Base-by-base conservation (phyloP, 73 alveolate genomes). In the Paraurostyla sp. region DNA sequence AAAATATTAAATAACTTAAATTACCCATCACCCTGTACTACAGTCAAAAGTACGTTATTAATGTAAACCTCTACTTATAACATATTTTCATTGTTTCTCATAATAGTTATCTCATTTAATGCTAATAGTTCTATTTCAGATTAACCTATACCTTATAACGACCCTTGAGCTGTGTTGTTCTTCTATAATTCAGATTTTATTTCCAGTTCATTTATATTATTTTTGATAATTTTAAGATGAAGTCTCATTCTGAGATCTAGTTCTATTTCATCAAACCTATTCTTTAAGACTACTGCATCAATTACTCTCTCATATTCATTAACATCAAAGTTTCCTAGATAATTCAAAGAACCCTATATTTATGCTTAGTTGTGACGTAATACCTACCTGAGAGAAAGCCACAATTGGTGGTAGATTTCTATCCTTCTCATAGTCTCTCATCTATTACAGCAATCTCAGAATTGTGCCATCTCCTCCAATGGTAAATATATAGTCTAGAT, bases 1-100 rank as follows among this genome's bases (percentile, higher is more conserved):
- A 4, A 3, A 11, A 40, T 3, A 41, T 69, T n/a, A 38, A 9
- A 38, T 43, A 69, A 3, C n/a, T n/a, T n/a, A 11, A 38, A 16
- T 69, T 69, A 69, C 84, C 97, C 98, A 95, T 97, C 99, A 41
- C 99, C 98, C 27, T 75, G 25, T 6, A 75, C 51, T 75, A 49
- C 73, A 11, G 87, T 75, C 27, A 75, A 51, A 3, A 46, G 33
- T 32, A 46, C 73, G 30, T 75, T 32, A 75, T 75, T 75, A 3
- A 75, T 49, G 27, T 22, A 75, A 11, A 75, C 27, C 25, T 46
- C 87, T 2, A 75, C 18, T 32, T 46, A 75, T 4, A 32, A 20
- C 49, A 75, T 49, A 16, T 75, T 46, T 30, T 75, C 87, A 22
- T 13, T 16, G 25, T 75, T 46, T n/a, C 87, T 43, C 71, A 75